Evolutionary conservation across 75 land plant species (phyloP), one percentile per base, ranked within the genome.

Genomic region (Picea sitchensis): DNA sequence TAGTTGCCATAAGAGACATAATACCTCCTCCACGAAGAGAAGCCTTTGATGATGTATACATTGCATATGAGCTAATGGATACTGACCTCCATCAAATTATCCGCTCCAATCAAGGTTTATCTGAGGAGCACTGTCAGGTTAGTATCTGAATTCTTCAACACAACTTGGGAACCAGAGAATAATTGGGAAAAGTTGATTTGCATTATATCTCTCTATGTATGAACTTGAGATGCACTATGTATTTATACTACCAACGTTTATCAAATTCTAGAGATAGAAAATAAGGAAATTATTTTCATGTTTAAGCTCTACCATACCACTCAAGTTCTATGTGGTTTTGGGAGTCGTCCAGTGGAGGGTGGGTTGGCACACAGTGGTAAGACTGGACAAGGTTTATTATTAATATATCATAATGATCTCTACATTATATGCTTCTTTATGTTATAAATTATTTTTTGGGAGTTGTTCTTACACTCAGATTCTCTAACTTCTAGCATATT

Each of bases 51-150:
- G 91, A 90, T 79, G 91, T 90, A 20, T 90, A 90, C 62, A 85
- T 85, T 74, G 90, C 86, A 44, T 84, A 82, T 82, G 89, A 87
- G 80, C 84, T 89, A 54, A 86, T 88, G 90, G 90, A 88, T 79
- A 88, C 90, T 26, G 90, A 88, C 69, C 88, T 88, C 44, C 90
- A 87, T 67, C 91, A 89, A 73, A 84, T 90, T 34, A 90, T 90
- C 21, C 91, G 91, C 17, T 90, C 91, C 59, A 87, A 85, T 63
- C 91, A 90, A 80, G 82, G 80, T 38, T 80, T 90, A 38, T 85
- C 91, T 13, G 91, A 90, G 80, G 91, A 90, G 68, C 91, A 90
- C 72, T 90, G 91, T 38, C 91, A 90, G 91, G 91, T 89, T 72
- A 36, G 62, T 85, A 36, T 80, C 26, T 60, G 21, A 58, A 21